Conservation (phyloP, 345 rosid genomes). For the Linum lewisii region DNA sequence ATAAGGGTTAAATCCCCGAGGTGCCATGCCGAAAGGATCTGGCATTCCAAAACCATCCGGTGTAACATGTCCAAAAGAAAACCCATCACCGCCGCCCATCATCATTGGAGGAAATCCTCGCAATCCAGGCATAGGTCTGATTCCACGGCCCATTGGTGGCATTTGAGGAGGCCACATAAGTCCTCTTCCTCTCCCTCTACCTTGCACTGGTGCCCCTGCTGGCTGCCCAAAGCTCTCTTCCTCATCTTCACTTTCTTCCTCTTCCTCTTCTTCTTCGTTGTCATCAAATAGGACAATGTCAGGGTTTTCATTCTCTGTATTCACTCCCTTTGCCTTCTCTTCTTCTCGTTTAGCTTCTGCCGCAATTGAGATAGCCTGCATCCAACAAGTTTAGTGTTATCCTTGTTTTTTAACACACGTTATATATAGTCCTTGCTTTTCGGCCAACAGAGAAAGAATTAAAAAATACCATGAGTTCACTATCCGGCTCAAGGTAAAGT, state of each 20-base stretch:
- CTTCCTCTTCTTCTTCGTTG: constrained; percentile 87
- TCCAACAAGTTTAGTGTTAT: neutral
- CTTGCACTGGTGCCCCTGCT: constrained; percentile 39
- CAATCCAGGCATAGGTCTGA: constrained; percentile 81
- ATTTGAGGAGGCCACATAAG: constrained; percentile 92
- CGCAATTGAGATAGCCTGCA: constrained; percentile 68
- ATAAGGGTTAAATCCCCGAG: constrained; percentile 74
- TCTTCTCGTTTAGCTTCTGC: constrained; percentile 95
- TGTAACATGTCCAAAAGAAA: constrained; percentile 54
- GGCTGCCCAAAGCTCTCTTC: constrained; percentile 41
- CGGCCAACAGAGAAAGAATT: neutral
- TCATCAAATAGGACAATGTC: constrained; percentile 96
- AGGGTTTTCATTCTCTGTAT: constrained; percentile 77
- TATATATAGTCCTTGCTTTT: neutral
- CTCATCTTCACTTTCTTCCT: constrained; percentile 89
- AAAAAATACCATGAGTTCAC: constrained; percentile 88
- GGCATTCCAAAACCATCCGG: constrained; percentile 85
- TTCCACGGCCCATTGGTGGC: constrained; percentile 61
- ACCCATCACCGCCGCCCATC: constrained; percentile 68
- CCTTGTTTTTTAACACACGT: no score
- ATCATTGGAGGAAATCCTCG: constrained; percentile 74
- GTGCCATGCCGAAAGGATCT: constrained; percentile 69
- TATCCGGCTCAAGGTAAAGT: constrained; percentile 93
- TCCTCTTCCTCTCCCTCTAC: constrained; percentile 93
- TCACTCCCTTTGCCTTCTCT: constrained; percentile 93